A percentile compares a stretch with the other conserved stretches of the same genome.
phyloP scores from a whole-genome alignment of 2,329 filamentous ascomycete genomes.

The Trichoderma breve region DNA sequence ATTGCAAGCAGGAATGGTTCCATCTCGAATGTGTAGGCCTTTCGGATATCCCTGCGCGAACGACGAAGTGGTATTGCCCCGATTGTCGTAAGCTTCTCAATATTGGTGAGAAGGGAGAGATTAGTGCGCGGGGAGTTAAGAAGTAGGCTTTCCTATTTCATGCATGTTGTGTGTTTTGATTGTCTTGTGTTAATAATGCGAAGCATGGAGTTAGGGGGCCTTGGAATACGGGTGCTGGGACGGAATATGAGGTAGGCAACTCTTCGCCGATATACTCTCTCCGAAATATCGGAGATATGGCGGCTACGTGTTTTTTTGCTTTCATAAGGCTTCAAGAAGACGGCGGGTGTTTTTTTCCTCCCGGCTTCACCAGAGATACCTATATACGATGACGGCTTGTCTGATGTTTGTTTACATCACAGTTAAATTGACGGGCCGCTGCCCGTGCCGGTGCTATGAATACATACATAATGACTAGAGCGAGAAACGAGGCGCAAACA shows the following conservation, averaged over 20 bases:
- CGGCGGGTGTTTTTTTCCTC: neutral
- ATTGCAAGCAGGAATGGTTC: slow-evolving; percentile 83
- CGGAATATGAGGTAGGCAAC: neutral
- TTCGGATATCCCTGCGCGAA: slow-evolving; percentile 64
- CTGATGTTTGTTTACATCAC: neutral
- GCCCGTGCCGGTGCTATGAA: neutral
- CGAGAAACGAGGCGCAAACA: neutral
- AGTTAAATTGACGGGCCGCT: neutral
- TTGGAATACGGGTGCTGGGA: neutral
- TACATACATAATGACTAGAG: neutral
- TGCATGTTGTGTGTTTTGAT: neutral
- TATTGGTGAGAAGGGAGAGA: slow-evolving; percentile 62
- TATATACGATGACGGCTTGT: neutral
- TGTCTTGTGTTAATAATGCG: neutral
- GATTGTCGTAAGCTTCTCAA: slow-evolving; percentile 65
- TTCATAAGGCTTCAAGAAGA: neutral
- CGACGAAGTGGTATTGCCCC: slow-evolving; percentile 82
- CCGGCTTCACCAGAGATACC: neutral
- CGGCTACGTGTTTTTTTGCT: neutral
- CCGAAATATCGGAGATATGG: neutral
- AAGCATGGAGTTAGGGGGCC: slow-evolving; percentile 18
- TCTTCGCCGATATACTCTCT: neutral
- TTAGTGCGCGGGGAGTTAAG: slow-evolving; percentile 57
- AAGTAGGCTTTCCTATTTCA: slow-evolving; percentile 31
- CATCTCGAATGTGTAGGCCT: slow-evolving; percentile 76